phyloP scores from a whole-genome alignment of 2,329 filamentous ascomycete genomes.

The Cercospora berteroae region DNA sequence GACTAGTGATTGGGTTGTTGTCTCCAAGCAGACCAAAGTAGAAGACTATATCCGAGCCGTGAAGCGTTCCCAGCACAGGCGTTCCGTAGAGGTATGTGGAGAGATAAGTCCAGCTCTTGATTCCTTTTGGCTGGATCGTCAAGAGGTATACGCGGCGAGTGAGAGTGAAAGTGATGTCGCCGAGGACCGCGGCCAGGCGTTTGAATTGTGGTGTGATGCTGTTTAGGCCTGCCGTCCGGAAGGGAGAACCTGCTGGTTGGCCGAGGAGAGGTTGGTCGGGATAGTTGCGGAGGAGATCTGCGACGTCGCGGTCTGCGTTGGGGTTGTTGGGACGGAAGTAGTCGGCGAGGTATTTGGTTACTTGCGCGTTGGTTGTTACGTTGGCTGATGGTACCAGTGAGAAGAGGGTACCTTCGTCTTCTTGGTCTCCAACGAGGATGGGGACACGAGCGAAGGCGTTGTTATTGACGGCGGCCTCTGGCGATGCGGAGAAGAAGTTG shows the following conservation, averaged over 20 bases:
- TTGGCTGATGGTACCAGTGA: slow-evolving; percentile 64
- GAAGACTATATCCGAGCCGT: slow-evolving; percentile 52
- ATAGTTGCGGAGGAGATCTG: slow-evolving; percentile 62
- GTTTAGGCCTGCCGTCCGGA: slow-evolving; percentile 66
- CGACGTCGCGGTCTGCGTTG: slow-evolving; percentile 41
- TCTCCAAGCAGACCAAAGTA: slow-evolving; percentile 14
- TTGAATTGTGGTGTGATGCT: slow-evolving; percentile 75
- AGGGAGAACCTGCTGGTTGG: slow-evolving; percentile 65
- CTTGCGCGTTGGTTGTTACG: slow-evolving; percentile 58
- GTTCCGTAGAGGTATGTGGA: slow-evolving; percentile 69
- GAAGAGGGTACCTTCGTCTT: slow-evolving; percentile 60
- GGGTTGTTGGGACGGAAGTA: slow-evolving; percentile 54
- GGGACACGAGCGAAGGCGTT: slow-evolving; percentile 41
- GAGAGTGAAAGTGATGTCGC: slow-evolving; percentile 73
- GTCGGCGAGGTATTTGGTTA: slow-evolving; percentile 62
- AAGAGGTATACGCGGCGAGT: slow-evolving; percentile 64
- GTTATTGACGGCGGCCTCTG: slow-evolving; percentile 55
- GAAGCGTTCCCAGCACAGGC: slow-evolving; percentile 72
- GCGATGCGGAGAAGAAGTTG: slow-evolving; percentile 58
- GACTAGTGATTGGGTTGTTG: slow-evolving; percentile 28
- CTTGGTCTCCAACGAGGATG: slow-evolving; percentile 69
- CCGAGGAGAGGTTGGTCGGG: slow-evolving; percentile 45
- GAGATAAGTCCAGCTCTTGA: slow-evolving; percentile 75
- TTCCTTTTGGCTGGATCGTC: slow-evolving; percentile 45
- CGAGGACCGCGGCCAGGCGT: slow-evolving; percentile 68